phyloP scores from a whole-genome alignment of 306 rosid species.

The Pueraria montana region DNA sequence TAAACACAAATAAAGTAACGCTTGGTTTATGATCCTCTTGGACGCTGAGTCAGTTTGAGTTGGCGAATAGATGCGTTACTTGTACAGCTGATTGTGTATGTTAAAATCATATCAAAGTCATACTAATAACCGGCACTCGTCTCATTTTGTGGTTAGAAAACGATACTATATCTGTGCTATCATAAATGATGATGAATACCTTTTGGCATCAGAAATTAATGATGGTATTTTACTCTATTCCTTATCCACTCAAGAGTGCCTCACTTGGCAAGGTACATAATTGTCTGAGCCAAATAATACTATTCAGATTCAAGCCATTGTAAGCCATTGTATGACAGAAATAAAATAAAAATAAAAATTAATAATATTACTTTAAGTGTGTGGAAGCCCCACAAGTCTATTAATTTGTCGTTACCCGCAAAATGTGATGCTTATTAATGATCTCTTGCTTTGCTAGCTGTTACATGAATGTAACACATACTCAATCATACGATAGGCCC shows the following conservation, averaged over 20 bases:
- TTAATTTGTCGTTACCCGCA: neutral
- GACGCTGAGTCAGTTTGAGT: neutral
- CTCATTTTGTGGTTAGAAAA: neutral
- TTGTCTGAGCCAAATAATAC: neutral
- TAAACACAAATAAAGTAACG: neutral
- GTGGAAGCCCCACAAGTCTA: neutral
- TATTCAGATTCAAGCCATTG: neutral
- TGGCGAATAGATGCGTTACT: neutral
- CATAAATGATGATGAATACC: neutral
- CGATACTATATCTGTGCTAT: neutral
- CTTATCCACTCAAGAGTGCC: neutral
- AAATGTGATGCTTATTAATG: conserved; percentile 6
- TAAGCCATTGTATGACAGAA: too few relatives aligned
- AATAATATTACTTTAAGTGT: neutral
- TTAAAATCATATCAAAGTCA: neutral
- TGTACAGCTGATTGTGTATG: too few relatives aligned
- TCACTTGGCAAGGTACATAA: neutral
- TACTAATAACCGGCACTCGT: neutral
- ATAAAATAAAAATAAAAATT: too few relatives aligned
- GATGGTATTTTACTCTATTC: neutral
- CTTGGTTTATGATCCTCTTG: neutral
- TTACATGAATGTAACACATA: conserved; percentile 23
- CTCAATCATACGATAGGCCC: neutral
- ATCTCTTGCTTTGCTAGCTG: neutral
- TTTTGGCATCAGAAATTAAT: neutral